phyloP scores from a whole-genome alignment of 345 rosid genomes.

The Syzygium jambos region DNA sequence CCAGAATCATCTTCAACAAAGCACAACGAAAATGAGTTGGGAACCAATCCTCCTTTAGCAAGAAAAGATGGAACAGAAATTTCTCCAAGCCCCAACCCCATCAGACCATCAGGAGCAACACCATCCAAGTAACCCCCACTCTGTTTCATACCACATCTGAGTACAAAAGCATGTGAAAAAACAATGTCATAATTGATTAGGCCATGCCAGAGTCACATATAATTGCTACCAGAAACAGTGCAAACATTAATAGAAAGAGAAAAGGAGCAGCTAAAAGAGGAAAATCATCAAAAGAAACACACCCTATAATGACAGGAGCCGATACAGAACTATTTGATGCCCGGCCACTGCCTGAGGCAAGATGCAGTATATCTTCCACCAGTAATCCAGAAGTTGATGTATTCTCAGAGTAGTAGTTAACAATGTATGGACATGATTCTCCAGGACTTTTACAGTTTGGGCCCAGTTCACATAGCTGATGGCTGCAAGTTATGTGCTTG shows the following conservation, averaged over 20 bases:
- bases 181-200: neutral
- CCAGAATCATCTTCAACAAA: constrained; percentile 78
- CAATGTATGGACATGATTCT: constrained; percentile 62
- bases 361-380: constrained; percentile 62
- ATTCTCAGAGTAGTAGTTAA: constrained; percentile 36
- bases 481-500: constrained; percentile 64
- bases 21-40: constrained; percentile 81
- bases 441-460: constrained; percentile 44
- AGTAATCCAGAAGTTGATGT: constrained; percentile 82
- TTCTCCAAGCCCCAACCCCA: constrained; percentile 80
- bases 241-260: neutral
- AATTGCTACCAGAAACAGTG: neutral
- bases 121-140: constrained; percentile 72
- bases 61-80: constrained; percentile 77
- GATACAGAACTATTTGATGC: constrained; percentile 33
- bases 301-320: constrained; percentile 76
- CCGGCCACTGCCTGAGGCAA: constrained; percentile 30
- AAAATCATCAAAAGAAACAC: constrained; percentile 9
- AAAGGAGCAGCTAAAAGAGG: neutral
- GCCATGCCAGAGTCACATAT: neutral
- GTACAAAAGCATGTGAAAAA: neutral
- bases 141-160: constrained; percentile 92
- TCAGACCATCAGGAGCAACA: constrained; percentile 83
- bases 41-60: constrained; percentile 64
- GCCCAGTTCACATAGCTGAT: constrained; percentile 48